Conservation (phyloP, 1,139 yeast species). For the Debaryomyces fabryi region DNA sequence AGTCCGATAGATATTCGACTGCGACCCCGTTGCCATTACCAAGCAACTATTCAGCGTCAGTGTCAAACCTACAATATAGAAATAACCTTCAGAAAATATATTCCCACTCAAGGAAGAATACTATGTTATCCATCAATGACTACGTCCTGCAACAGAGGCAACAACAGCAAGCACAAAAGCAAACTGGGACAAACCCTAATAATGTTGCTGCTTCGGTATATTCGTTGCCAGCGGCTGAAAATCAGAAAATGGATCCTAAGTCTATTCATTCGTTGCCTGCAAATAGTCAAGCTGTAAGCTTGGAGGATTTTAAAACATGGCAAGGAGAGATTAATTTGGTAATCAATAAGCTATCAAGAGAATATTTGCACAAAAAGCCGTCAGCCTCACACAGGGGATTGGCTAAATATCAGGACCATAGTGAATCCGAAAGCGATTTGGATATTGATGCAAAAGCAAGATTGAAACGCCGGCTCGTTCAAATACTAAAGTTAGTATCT, state of each 20-base stretch:
- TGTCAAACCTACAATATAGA: conserved; percentile 34
- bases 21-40: conserved; percentile 37
- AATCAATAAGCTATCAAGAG: conserved; percentile 43
- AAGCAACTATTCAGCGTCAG: conserved; percentile 23
- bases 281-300: conserved; percentile 3
- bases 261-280: conserved; percentile 16
- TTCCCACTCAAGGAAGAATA: conserved; percentile 47
- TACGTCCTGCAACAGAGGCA: conserved; percentile 41
- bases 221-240: conserved; percentile 25
- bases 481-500: conserved; percentile 33
- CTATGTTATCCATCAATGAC: conserved; percentile 42
- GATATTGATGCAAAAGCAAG: conserved; percentile 27
- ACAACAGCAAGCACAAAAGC: conserved; percentile 18
- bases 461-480: conserved; percentile 27
- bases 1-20: conserved; percentile 42
- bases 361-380: conserved; percentile 26
- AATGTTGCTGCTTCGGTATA: conserved; percentile 23
- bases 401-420: conserved; percentile 6
- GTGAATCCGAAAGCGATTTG: conserved; percentile 18
- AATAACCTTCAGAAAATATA: conserved; percentile 47
- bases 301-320: conserved; percentile 48
- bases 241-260: conserved; percentile 9
- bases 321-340: conserved; percentile 48
- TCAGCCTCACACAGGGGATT: conserved; percentile 8
- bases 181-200: conserved; percentile 17